Evolutionary conservation across 306 rosid genomes (phyloP).

Genomic region (Cyamopsis tetragonoloba): DNA sequence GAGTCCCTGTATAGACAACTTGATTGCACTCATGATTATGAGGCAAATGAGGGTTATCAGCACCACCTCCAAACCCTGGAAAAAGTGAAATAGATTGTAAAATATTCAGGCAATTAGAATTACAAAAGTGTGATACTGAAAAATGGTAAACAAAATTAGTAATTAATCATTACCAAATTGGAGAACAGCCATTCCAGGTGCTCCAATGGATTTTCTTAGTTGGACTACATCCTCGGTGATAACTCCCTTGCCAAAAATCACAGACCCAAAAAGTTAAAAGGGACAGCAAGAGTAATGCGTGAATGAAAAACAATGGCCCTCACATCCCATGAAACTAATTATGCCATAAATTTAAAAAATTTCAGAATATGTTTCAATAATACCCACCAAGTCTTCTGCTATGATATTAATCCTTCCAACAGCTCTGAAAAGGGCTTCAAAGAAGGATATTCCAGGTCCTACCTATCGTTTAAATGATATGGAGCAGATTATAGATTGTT

Average conservation of each 20-base stretch:
- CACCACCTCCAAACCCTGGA: constrained; percentile 80
- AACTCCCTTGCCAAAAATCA: constrained; percentile 66
- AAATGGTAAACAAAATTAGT: constrained; percentile 13
- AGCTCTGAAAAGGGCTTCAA: constrained; percentile 67
- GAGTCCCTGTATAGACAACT: constrained; percentile 95
- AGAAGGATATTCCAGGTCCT: constrained; percentile 85
- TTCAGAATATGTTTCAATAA: not conserved
- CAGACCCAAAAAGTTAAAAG: constrained; percentile 8
- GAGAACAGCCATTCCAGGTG: constrained; percentile 99
- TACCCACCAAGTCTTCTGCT: constrained; percentile 95
- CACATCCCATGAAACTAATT: not conserved
- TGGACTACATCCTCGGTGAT: constrained; percentile 91
- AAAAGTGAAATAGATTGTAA: not conserved
- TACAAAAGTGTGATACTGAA: not conserved
- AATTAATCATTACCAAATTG: constrained; percentile 69
- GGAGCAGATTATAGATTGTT: constrained; percentile 26
- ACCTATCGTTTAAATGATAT: constrained; percentile 54
- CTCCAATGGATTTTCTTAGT: constrained; percentile 80
- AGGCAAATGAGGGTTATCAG: constrained; percentile 80
- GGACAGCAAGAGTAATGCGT: not conserved
- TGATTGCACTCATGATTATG: constrained; percentile 94
- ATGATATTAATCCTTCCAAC: constrained; percentile 72
- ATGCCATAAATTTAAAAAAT: not conserved
- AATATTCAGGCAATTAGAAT: not conserved
- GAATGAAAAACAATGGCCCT: constrained; percentile 8